Percentiles rank a stretch among this genome's conserved stretches.
Evolutionary conservation across 169 alveolate genomes (phyloP).

Genomic region (Cyclospora cayetanensis): DNA sequence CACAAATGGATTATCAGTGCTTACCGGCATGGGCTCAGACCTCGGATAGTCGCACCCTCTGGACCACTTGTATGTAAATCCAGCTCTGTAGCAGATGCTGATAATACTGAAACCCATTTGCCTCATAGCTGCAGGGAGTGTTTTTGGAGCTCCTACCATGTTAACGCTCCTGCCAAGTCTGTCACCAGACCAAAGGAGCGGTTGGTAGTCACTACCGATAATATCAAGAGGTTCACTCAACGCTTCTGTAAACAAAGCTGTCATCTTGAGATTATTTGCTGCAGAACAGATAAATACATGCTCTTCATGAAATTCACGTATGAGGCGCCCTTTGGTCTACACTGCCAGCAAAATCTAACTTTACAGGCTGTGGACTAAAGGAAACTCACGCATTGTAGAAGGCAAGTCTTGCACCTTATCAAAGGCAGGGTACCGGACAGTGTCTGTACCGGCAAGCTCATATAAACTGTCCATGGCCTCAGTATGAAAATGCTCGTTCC

Average conservation of each 20-base stretch:
- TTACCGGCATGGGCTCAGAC: neutral
- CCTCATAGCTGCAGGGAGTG: neutral
- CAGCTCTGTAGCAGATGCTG: conserved; percentile 31
- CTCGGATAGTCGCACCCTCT: conserved; percentile 43
- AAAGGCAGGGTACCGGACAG: neutral
- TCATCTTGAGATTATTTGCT: conserved; percentile 42
- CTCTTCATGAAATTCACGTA: too few relatives aligned
- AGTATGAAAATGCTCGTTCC: too few relatives aligned
- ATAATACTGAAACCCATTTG: neutral
- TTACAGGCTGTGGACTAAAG: too few relatives aligned
- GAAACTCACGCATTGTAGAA: too few relatives aligned
- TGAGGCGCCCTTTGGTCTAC: too few relatives aligned
- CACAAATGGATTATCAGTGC: too few relatives aligned
- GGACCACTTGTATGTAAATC: conserved; percentile 37
- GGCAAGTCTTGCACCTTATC: conserved; percentile 5
- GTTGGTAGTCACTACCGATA: neutral
- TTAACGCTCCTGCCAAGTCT: conserved; percentile 47
- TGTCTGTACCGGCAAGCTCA: neutral
- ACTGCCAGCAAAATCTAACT: too few relatives aligned
- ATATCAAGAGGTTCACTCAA: conserved; percentile 2
- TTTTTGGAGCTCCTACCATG: neutral
- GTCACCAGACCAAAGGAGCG: conserved; percentile 21
- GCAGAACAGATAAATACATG: too few relatives aligned
- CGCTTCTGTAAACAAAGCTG: neutral
- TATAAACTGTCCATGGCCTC: neutral